Conservation (phyloP, 768 basidiomycete genomes). For the Trametes sanguinea region DNA sequence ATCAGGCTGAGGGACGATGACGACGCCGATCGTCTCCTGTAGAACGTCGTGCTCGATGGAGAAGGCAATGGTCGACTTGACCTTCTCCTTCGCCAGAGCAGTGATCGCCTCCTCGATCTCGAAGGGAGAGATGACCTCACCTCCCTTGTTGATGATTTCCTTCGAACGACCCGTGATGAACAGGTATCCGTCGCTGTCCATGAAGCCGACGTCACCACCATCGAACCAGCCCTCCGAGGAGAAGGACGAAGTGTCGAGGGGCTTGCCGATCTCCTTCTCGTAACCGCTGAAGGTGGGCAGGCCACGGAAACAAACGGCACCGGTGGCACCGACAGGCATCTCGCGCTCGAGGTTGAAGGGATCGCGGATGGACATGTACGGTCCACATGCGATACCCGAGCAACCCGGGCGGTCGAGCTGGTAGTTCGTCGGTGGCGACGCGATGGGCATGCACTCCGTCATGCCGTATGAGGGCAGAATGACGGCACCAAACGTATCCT, state of each 20-base stretch:
- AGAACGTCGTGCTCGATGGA: constrained; percentile 48
- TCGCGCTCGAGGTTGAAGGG: constrained; percentile 40
- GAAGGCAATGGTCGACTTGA: constrained; percentile 47
- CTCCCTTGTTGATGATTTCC: constrained; percentile 62
- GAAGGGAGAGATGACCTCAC: constrained; percentile 62
- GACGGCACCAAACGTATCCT: constrained; percentile 50
- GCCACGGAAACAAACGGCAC: constrained; percentile 57
- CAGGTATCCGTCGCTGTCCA: constrained; percentile 49
- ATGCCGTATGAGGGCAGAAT: constrained; percentile 65
- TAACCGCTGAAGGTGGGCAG: constrained; percentile 55
- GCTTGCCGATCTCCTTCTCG: constrained; percentile 45
- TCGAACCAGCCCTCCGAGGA: constrained; percentile 56
- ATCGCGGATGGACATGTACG: constrained; percentile 46
- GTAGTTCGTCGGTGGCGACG: constrained; percentile 46
- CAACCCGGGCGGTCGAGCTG: constrained; percentile 48
- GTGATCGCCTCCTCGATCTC: constrained; percentile 61
- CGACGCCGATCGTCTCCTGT: constrained; percentile 49
- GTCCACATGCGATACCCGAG: constrained; percentile 50
- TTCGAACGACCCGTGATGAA: constrained; percentile 60
- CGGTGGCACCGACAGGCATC: constrained; percentile 43
- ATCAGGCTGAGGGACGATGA: constrained; percentile 40
- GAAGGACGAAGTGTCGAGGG: constrained; percentile 49
- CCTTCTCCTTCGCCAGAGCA: constrained; percentile 41
- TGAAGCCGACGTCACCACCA: constrained; percentile 48
- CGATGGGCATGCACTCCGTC: constrained; percentile 58